Conservation (phyloP, 805 yeast species). For the Cyberlindnera americana region DNA sequence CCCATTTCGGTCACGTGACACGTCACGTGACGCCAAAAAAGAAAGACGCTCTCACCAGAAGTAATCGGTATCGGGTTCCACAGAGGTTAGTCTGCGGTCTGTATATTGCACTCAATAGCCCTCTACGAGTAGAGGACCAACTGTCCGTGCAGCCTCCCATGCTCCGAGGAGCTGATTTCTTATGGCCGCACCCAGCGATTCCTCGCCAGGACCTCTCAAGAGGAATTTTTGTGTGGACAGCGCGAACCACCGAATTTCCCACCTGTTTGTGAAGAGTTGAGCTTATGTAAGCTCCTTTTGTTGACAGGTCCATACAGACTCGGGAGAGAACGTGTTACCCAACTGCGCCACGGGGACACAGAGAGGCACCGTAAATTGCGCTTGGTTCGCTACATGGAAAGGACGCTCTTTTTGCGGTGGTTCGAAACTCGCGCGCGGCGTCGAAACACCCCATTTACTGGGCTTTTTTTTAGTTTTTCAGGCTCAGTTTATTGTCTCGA, state of each 20-base stretch:
- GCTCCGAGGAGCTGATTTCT: slow-evolving; percentile 36
- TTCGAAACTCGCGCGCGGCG: background rate
- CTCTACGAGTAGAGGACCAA: slow-evolving; percentile 38
- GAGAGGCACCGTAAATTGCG: background rate
- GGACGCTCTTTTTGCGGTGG: background rate
- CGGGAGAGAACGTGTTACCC: slow-evolving; percentile 16
- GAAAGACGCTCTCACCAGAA: slow-evolving; percentile 39
- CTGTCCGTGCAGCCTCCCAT: slow-evolving; percentile 60
- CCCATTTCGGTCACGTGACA: background rate
- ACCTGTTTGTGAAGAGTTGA: slow-evolving; percentile 30
- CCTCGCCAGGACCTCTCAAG: slow-evolving; percentile 58
- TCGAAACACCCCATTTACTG: background rate
- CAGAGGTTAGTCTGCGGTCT: slow-evolving; percentile 32
- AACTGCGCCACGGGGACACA: slow-evolving; percentile 25
- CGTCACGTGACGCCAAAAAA: slow-evolving; percentile 3
- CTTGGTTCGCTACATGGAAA: background rate
- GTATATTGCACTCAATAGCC: slow-evolving; percentile 62
- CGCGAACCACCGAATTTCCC: slow-evolving; percentile 66
- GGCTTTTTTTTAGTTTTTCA: no score
- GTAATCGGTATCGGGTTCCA: slow-evolving; percentile 63
- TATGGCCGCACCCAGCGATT: slow-evolving; percentile 55
- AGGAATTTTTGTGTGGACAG: slow-evolving; percentile 41
- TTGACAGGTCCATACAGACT: slow-evolving; percentile 32
- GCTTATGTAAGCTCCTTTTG: slow-evolving; percentile 18
- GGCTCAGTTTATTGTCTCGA: no score